These are phyloP conservation scores for Comarum palustre DNA, from an alignment of 306 rosid species.

Conservation along the genomic window DNA sequence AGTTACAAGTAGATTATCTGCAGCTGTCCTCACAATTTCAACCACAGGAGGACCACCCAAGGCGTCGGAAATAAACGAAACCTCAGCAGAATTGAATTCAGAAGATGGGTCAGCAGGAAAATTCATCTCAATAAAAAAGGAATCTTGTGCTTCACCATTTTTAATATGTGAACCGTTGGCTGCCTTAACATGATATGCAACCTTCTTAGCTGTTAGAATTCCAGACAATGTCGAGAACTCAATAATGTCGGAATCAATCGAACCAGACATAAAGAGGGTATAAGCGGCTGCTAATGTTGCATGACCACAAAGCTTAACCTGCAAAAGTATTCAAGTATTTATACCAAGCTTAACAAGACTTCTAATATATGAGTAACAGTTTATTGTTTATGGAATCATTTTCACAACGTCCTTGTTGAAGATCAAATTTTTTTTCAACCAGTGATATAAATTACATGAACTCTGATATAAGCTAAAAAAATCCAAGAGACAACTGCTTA, in stretches of 20 bases:
- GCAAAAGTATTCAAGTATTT: constrained; percentile 8
- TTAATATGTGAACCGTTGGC: not conserved
- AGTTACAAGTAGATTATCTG: constrained; percentile 49
- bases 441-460: not conserved
- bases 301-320: constrained; percentile 85
- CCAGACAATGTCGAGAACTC: constrained; percentile 72
- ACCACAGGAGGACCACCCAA: constrained; percentile 44
- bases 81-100: constrained; percentile 33
- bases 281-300: constrained; percentile 81
- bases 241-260: constrained; percentile 34
- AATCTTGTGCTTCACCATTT: constrained; percentile 15
- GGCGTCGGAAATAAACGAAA: constrained; percentile 37
- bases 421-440: not conserved
- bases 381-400: not conserved
- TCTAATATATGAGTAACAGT: not conserved
- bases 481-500: not conserved
- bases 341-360: not conserved
- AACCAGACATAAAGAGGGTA: constrained; percentile 44
- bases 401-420: not conserved
- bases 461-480: not conserved
- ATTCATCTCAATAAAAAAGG: constrained; percentile 41
- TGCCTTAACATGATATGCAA: constrained; percentile 10
- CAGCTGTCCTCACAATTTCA: constrained; percentile 43
- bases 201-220: constrained; percentile 42
- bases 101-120: constrained; percentile 36